Evolutionary conservation across 1,284 basidiomycete genomes (phyloP).

Genomic region (Agroathelia rolfsii): DNA sequence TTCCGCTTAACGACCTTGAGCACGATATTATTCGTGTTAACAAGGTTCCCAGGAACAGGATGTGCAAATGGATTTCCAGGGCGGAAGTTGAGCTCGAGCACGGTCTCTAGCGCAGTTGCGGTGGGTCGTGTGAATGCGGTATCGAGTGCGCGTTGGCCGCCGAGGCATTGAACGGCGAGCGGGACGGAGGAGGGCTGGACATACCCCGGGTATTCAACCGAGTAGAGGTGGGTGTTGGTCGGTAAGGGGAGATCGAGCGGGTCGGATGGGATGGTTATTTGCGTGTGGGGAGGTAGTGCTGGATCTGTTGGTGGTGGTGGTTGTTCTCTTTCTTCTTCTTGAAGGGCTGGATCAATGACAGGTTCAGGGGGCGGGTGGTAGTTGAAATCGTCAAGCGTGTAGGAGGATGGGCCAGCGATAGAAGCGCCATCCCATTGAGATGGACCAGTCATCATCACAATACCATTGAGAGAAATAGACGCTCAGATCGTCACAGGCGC

Average conservation of each 20-base stretch:
- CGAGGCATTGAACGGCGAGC: constrained; percentile 53
- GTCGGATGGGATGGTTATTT: constrained; percentile 9
- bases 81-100: constrained; percentile 68
- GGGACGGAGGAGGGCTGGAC: constrained; percentile 56
- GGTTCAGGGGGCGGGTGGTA: too few species aligned
- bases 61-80: constrained; percentile 70
- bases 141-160: constrained; percentile 62
- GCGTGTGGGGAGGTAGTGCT: constrained; percentile 1
- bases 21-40: constrained; percentile 68
- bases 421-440: too few species aligned
- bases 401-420: too few species aligned
- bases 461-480: too few species aligned
- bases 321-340: too few species aligned
- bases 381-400: too few species aligned
- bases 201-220: constrained; percentile 86
- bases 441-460: too few species aligned
- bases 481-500: too few species aligned
- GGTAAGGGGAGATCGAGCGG: constrained; percentile 46
- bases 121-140: constrained; percentile 62
- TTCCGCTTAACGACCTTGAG: constrained; percentile 71
- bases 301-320: not conserved
- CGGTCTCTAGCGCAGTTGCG: constrained; percentile 43
- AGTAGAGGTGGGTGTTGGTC: constrained; percentile 56
- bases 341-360: too few species aligned
- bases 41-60: constrained; percentile 72